phyloP scores from a whole-genome alignment of 2,329 filamentous ascomycete species.

The Apiospora kogelbergensis region DNA sequence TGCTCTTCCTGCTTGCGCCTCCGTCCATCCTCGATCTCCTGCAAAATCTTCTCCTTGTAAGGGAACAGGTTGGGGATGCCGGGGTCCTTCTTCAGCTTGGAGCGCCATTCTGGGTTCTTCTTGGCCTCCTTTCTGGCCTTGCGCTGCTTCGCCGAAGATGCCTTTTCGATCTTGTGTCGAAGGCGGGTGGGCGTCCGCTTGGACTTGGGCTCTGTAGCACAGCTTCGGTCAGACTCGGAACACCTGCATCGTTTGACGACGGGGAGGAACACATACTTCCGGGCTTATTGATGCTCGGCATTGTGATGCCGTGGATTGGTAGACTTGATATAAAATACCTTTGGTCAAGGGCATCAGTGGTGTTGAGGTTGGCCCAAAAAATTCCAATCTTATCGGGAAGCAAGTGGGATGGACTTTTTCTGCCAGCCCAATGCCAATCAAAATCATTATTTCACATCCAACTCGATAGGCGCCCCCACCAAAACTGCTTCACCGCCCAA shows the following conservation, averaged over 20 bases:
- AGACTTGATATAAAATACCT: slow-evolving; percentile 12
- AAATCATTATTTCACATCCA: neutral
- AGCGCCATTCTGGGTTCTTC: slow-evolving; percentile 96
- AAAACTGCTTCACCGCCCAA: neutral
- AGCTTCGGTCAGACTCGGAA: neutral
- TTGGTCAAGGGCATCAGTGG: neutral
- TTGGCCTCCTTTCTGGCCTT: slow-evolving; percentile 88
- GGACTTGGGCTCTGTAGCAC: slow-evolving; percentile 76
- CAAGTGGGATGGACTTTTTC: slow-evolving; percentile 10
- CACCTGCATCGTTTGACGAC: neutral
- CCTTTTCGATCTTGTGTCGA: slow-evolving; percentile 94
- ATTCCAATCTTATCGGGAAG: slow-evolving; percentile 4
- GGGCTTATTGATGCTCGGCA: slow-evolving; percentile 23
- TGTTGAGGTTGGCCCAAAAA: neutral
- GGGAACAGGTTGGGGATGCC: slow-evolving; percentile 97
- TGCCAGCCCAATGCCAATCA: slow-evolving; percentile 6
- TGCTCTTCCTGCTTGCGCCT: slow-evolving; percentile 79
- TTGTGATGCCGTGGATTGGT: slow-evolving; percentile 17
- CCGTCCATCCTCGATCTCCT: slow-evolving; percentile 90
- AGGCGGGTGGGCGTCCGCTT: slow-evolving; percentile 89
- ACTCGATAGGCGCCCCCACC: neutral
- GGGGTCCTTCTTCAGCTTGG: slow-evolving; percentile 94
- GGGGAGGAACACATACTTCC: neutral
- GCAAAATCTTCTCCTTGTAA: slow-evolving; percentile 92
- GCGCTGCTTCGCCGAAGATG: slow-evolving; percentile 83